Base-by-base conservation (phyloP, 805 yeast species). In the Ogataea methylovora region DNA sequence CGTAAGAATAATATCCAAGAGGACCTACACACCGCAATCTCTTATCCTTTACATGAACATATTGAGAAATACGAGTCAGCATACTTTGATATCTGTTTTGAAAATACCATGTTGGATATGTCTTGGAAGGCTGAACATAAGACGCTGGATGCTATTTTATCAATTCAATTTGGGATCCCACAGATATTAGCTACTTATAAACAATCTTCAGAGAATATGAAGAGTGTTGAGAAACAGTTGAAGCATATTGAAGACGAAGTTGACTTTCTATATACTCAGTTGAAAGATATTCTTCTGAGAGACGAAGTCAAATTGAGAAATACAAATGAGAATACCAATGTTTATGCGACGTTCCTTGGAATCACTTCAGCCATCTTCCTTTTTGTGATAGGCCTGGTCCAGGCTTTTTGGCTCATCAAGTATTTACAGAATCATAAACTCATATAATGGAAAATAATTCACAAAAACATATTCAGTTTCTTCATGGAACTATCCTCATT, bases 31-130 rank as follows among this genome's bases (percentile, higher is more conserved):
- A 24, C 54, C 34, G 49, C 46, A 3, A 34, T 53, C 5, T 49
- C 51, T 32, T 45, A 43, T 24, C 54, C 56, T 4, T 24, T 48
- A 6, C 27, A 21, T 18, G 35, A 39, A n/a, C 34, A 38, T 29
- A 31, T 32, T 22, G 40, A 42, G 8, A 42, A 38, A 17, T 44
- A 38, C 30, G 30, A 30, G 2, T 19, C 37, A 2, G 50, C 52
- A 22, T 48, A 47, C 32, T 27, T 54, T 14, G 58, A 52, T 36
- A 28, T 57, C 16, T 57, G 62, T 34, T 56, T 56, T 34, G 62
- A 57, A 31, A 57, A 51, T 29, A 30, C 43, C 13, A 48, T 46
- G 34, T 27, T 44, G 23, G 56, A 57, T 36, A 46, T 45, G 30
- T 54, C 59, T 2, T 54, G 60, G 59, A 51, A 36, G 31, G 36